These are phyloP conservation scores for Microbotryum scabiosae DNA, from an alignment of 1,284 basidiomycete species.

Conservation along the genomic window DNA sequence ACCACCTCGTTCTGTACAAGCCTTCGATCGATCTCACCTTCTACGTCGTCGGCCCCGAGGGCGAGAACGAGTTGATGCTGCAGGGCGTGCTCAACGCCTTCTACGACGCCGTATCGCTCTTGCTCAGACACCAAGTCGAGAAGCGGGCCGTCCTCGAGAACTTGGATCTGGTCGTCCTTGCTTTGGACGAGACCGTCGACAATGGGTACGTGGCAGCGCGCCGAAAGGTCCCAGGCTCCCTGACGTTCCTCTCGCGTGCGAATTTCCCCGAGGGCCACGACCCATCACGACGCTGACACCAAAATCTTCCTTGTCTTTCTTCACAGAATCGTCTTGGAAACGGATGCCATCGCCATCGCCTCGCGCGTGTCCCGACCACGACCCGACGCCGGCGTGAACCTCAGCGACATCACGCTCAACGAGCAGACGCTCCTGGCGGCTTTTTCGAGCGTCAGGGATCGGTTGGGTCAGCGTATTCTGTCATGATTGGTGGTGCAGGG, in stretches of 20 bases:
- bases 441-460: slow-evolving; percentile 77
- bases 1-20: slow-evolving; percentile 85
- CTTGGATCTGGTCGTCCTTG: slow-evolving; percentile 83
- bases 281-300: background rate
- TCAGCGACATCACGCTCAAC: slow-evolving; percentile 95
- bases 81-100: slow-evolving; percentile 73
- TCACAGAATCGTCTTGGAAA: slow-evolving; percentile 87
- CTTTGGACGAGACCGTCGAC: slow-evolving; percentile 94
- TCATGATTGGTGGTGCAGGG: too few relatives aligned
- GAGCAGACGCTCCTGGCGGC: slow-evolving; percentile 88
- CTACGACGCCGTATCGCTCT: slow-evolving; percentile 72
- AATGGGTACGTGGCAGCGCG: slow-evolving; percentile 68
- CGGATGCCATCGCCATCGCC: slow-evolving; percentile 88
- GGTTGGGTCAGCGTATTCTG: slow-evolving; percentile 55
- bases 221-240: background rate
- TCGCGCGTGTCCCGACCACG: slow-evolving; percentile 86
- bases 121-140: slow-evolving; percentile 87
- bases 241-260: background rate
- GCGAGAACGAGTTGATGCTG: slow-evolving; percentile 96
- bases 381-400: slow-evolving; percentile 58
- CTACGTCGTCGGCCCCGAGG: slow-evolving; percentile 79
- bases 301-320: slow-evolving; percentile 1
- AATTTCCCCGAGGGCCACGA: background rate
- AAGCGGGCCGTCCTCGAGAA: slow-evolving; percentile 93
- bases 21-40: slow-evolving; percentile 91